Percentiles rank a stretch among this genome's conserved stretches.
phyloP scores from a whole-genome alignment of 1,139 yeast genomes.

The Kodamaea arcana region DNA sequence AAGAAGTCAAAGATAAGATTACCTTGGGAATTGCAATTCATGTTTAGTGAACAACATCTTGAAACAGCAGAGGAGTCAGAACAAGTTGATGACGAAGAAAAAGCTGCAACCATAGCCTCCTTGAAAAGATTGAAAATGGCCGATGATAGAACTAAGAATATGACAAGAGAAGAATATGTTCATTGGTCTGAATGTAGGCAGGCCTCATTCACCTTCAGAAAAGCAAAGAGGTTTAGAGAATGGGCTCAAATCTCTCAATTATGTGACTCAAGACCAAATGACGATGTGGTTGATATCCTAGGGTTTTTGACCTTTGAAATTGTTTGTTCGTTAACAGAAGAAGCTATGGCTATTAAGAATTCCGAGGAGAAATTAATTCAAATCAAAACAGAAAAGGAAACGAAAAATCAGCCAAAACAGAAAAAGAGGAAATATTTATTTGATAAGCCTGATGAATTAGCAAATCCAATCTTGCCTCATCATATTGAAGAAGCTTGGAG shows the following conservation, averaged over 20 bases:
- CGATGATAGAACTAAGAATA: slow-evolving; percentile 85
- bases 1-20: slow-evolving; percentile 78
- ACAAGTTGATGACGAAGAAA: slow-evolving; percentile 81
- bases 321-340: slow-evolving; percentile 91
- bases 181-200: slow-evolving; percentile 99
- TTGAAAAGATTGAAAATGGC: slow-evolving; percentile 85
- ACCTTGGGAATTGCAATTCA: slow-evolving; percentile 94
- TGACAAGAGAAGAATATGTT: slow-evolving; percentile 96
- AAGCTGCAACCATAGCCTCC: slow-evolving; percentile 87
- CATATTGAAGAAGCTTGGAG: slow-evolving; percentile 95
- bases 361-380: slow-evolving; percentile 52
- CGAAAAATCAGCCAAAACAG: slow-evolving; percentile 18
- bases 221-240: slow-evolving; percentile 87
- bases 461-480: slow-evolving; percentile 73
- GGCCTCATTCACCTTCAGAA: slow-evolving; percentile 92
- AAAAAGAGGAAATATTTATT: slow-evolving; percentile 59
- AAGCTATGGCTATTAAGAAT: slow-evolving; percentile 76
- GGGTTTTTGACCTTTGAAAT: slow-evolving; percentile 96
- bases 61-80: slow-evolving; percentile 78
- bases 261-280: slow-evolving; percentile 89
- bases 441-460: slow-evolving; percentile 87
- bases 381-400: slow-evolving; percentile 29
- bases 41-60: slow-evolving; percentile 87
- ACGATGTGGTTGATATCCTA: slow-evolving; percentile 91
- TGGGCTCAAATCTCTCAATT: slow-evolving; percentile 89